Evolutionary conservation across 768 basidiomycete genomes (phyloP).

Genomic region (Leucogyrophana mollusca): DNA sequence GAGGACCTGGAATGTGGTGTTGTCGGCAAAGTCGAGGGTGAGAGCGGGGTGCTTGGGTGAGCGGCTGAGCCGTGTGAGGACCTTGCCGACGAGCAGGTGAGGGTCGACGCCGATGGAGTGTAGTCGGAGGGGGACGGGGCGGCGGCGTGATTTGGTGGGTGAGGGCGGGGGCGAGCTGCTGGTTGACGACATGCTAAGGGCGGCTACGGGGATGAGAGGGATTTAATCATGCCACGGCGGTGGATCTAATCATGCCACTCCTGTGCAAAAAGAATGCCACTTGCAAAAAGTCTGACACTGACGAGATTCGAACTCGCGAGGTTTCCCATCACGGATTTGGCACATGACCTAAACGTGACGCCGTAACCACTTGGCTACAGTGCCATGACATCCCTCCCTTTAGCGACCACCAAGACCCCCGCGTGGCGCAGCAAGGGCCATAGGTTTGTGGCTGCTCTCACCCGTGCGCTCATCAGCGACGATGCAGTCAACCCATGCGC

Average conservation of each 20-base stretch:
- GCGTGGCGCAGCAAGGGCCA: too few relatives aligned
- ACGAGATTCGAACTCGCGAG: conserved; percentile 63
- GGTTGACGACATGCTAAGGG: neutral
- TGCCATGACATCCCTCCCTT: conserved; percentile 28
- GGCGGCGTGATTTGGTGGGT: conserved; percentile 17
- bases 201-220: neutral
- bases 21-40: conserved; percentile 47
- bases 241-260: too few relatives aligned
- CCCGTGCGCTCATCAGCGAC: conserved; percentile 5
- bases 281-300: conserved; percentile 41
- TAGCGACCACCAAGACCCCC: too few relatives aligned
- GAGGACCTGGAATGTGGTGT: conserved; percentile 46
- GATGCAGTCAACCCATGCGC: conserved; percentile 28
- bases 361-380: conserved; percentile 62
- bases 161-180: conserved; percentile 12
- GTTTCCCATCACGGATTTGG: conserved; percentile 54
- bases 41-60: conserved; percentile 45
- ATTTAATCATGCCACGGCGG: too few relatives aligned
- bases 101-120: conserved; percentile 38
- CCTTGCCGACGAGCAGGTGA: conserved; percentile 41
- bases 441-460: too few relatives aligned
- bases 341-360: conserved; percentile 51
- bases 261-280: neutral
- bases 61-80: conserved; percentile 36
- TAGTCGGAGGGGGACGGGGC: conserved; percentile 35